These are phyloP conservation scores for Pyrenochaeta sp. DNA, from an alignment of 2,329 filamentous ascomycete genomes.

Conservation along the genomic window DNA sequence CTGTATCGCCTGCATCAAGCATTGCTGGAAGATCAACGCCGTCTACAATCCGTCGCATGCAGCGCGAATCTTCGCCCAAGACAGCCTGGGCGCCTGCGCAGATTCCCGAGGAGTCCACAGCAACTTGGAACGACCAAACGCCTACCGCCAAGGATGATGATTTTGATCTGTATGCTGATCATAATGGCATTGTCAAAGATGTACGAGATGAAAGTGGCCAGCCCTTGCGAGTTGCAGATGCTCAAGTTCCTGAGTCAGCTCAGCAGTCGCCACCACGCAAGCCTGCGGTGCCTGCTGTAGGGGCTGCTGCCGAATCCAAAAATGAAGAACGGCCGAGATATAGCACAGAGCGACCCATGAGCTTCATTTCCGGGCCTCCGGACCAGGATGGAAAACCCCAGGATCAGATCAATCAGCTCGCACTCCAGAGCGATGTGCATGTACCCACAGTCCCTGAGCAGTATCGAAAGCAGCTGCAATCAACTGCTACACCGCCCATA, in stretches of 20 bases:
- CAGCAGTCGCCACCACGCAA: constrained; percentile 12
- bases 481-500: constrained; percentile 5
- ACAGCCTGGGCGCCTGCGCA: constrained; percentile 26
- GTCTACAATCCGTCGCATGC: constrained; percentile 37
- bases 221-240: constrained; percentile 34
- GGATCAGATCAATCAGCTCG: constrained; percentile 44
- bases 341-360: constrained; percentile 48
- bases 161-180: constrained; percentile 49
- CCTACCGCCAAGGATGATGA: constrained; percentile 32
- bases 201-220: constrained; percentile 40
- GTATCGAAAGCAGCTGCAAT: constrained; percentile 17
- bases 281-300: constrained; percentile 8
- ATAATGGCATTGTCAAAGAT: constrained; percentile 49
- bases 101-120: constrained; percentile 33
- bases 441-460: constrained; percentile 13
- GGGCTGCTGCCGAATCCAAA: constrained; percentile 13
- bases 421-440: constrained; percentile 9
- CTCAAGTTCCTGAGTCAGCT: constrained; percentile 8
- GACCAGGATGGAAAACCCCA: constrained; percentile 47
- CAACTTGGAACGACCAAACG: constrained; percentile 23
- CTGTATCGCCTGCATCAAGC: constrained; percentile 41
- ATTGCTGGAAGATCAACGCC: constrained; percentile 40
- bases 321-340: constrained; percentile 34
- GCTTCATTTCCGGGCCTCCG: constrained; percentile 45
- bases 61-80: constrained; percentile 32